A percentile compares a stretch with the other conserved stretches of the same genome.
These are phyloP conservation scores for Brettanomyces bruxellensis DNA, from an alignment of 805 yeast genomes.

Conservation along the genomic window DNA sequence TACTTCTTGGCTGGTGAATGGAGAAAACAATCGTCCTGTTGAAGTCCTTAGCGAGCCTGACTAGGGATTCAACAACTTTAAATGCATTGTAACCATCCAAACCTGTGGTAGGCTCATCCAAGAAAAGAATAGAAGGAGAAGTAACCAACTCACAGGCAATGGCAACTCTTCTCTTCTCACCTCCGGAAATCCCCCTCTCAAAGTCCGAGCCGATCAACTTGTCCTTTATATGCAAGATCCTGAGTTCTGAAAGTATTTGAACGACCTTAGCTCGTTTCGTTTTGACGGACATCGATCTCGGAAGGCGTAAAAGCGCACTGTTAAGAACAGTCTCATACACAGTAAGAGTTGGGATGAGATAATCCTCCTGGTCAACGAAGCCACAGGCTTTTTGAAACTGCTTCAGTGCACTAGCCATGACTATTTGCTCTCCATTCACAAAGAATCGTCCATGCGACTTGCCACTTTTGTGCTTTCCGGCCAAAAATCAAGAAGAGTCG, in stretches of 20 bases:
- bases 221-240: conserved; percentile 78
- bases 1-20: conserved; percentile 95
- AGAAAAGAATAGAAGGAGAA: conserved; percentile 70
- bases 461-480: conserved; percentile 82
- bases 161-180: conserved; percentile 85
- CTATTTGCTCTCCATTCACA: conserved; percentile 58
- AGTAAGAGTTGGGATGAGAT: conserved; percentile 81
- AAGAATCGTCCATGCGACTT: conserved; percentile 52
- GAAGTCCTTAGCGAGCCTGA: conserved; percentile 67
- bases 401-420: conserved; percentile 20
- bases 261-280: conserved; percentile 72
- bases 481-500: conserved; percentile 85
- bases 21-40: conserved; percentile 87
- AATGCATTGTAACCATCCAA: conserved; percentile 89
- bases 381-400: conserved; percentile 68
- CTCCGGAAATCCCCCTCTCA: conserved; percentile 88
- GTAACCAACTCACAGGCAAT: conserved; percentile 92
- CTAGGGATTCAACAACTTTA: conserved; percentile 81
- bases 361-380: conserved; percentile 95
- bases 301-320: conserved; percentile 83
- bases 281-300: conserved; percentile 62
- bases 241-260: conserved; percentile 77
- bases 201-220: conserved; percentile 82
- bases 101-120: conserved; percentile 95
- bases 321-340: conserved; percentile 93